Base-by-base conservation (phyloP, 2,329 filamentous ascomycete species). In the Fusarium sp. region DNA sequence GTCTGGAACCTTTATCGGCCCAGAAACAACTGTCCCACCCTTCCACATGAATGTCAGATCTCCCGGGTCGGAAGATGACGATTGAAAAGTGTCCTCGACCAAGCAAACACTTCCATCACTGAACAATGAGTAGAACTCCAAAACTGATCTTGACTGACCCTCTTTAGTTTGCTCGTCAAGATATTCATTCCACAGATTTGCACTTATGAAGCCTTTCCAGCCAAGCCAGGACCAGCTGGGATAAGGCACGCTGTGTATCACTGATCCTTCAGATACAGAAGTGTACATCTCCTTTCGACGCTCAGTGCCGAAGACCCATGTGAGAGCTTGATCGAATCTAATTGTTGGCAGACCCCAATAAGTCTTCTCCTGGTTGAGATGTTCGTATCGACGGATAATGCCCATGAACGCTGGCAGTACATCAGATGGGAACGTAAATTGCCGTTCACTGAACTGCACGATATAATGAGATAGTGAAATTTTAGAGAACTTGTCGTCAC, bases 381-480 rank as follows among this genome's bases (percentile, higher is more conserved):
- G 48, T 22, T 56, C 61, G 2, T 55, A 63, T 1, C 61, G 54
- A 29, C 54, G 49, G 7, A 60, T 25, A 2, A 64, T 45, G 1
- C 59, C 59, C 6, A 52, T 9, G 22, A 64, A 64, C 1, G 61
- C 61, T 0, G 46, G 32, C 2, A 59, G 32, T 1, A 7, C 54
- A 15, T 64, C 61, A 8, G 36, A 35, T 1, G 61, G 12, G 5
- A 55, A 64, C 0, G 59, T 64, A 3, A 64, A 53, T 3, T 43
- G n/a, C 2, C 61, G 54, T 3, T 12, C 12, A 1, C 38, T 56
- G n/a, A 47, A 64, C 31, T 64, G 59, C 1, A 28, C 52, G 5
- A 63, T 56, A 1, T 64, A 19, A 64, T 0, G 6, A 28, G 2
- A 22, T 26, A 19, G 19, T 13, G n/a, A 36, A 5, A 1, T 31